Evolutionary conservation across 768 basidiomycete genomes (phyloP), one percentile per base, ranked within the genome.

Genomic region (Rhodotorula diobovata): DNA sequence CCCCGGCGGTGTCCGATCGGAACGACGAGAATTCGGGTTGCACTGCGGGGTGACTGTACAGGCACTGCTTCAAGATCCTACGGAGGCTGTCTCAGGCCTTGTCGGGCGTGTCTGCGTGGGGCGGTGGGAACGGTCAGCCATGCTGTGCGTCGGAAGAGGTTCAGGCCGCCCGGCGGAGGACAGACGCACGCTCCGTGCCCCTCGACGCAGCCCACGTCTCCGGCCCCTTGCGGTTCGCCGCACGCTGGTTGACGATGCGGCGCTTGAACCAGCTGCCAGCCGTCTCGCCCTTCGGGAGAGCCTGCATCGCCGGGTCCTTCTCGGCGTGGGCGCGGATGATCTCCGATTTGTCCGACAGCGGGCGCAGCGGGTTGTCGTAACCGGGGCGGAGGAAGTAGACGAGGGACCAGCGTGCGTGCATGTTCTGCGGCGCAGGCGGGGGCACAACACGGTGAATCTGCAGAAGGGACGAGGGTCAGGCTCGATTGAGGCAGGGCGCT

Each of bases 401-500:
- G 43, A 70, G 62, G 28, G 68, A 70, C 68, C 68, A 74, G 41
- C 73, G 63, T 14, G 55, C 39, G 39, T 58, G 23, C 25, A 37
- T 23, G 35, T 56, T 53, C 21, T 75, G 73, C 0, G 67, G 66
- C 11, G 66, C 43, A 2, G 73, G 73, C 9, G 73, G 70, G 6
- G 73, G 73, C 7, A 75, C 63, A n/a, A 75, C 73, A 23, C 73
- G 69, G 63, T 75, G 73, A 53, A 67, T 64, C 66, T 72, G 58
- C 30, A 4, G 28, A n/a, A 14, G 9, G 34, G 20, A 45, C 20
- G 28, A 14, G 28, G 25, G 37, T 35, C 41, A 43, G 30, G 5
- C 0, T 20, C 28, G 43, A 50, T 21, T 10, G 32, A 28, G 8
- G 34, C 3, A 53, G 28, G 28, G 28, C n/a, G 28, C 39, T 25